Conservation (phyloP, 2,329 filamentous ascomycete genomes). For the Nemania diffusa region DNA sequence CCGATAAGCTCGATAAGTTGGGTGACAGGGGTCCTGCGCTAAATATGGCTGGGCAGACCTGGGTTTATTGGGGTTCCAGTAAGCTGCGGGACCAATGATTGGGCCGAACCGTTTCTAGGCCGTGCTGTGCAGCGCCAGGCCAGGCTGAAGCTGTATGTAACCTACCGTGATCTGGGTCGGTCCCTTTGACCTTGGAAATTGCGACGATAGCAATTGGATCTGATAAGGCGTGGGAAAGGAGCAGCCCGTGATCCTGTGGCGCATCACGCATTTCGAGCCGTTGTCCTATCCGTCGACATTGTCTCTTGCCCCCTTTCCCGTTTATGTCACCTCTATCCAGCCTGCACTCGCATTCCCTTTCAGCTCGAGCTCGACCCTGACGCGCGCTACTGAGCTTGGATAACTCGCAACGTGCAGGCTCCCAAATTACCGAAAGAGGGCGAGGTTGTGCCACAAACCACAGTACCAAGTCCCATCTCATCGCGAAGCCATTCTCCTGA, state of each 20-base stretch:
- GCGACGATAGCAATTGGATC: slow-evolving; percentile 28
- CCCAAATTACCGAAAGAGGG: not conserved
- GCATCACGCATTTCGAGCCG: not conserved
- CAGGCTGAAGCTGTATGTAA: slow-evolving; percentile 16
- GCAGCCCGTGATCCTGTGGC: not conserved
- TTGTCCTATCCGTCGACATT: not conserved
- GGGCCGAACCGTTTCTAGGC: not conserved
- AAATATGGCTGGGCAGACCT: not conserved
- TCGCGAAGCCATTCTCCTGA: slow-evolving; percentile 24
- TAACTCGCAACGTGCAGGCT: not conserved
- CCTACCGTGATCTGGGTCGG: not conserved
- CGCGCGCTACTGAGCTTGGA: slow-evolving; percentile 16
- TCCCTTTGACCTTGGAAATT: slow-evolving; percentile 1
- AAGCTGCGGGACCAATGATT: slow-evolving; percentile 23
- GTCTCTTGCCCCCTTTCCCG: not conserved
- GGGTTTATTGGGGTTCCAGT: not conserved
- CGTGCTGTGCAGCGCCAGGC: slow-evolving; percentile 6
- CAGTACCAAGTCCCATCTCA: not conserved
- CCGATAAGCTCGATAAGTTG: no score
- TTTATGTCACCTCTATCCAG: not conserved
- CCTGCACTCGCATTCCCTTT: not conserved
- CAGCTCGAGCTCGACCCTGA: slow-evolving; percentile 12
- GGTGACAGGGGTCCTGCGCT: not conserved
- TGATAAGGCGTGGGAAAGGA: slow-evolving; percentile 20
- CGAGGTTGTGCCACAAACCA: slow-evolving; percentile 14